Evolutionary conservation across 1,284 basidiomycete species (phyloP), one percentile per base, ranked within the genome.

Genomic region (Cystobasidiaceae sp.): DNA sequence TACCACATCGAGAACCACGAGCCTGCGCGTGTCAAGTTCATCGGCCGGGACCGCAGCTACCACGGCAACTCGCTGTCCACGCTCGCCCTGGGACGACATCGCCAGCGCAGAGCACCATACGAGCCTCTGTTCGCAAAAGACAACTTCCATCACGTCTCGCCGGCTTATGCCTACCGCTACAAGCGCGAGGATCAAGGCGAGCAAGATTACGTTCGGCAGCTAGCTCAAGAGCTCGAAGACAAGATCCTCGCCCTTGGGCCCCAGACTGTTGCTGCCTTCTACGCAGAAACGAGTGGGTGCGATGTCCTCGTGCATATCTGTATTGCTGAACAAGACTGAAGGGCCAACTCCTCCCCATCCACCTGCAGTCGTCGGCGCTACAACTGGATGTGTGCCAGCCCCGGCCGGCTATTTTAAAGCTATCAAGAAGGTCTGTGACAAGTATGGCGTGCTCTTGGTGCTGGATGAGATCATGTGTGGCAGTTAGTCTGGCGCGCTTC

Each of bases 401-500:
- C 68, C 73, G 0, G 71, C 73, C 2, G 76, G 76, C 1, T 78
- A 78, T 67, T 70, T 78, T 56, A 43, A 65, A 75, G 87, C 87
- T 3, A 89, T 92, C 83, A 89, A 88, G 72, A 83, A 83, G 6
- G 87, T 93, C n/a, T 91, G 90, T 72, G 83, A 89, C 58, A 88
- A 88, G 73, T 87, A 91, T 70, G 90, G 87, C 4, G 88, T 87
- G 0, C 77, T 93, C n/a, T 85, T 92, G 75, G 88, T 90, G 48
- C 81, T 91, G 44, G 90, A 93, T 73, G 90, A 93, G 77, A 83
- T 87, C 67, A 87, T 87, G 90, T 86, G 86, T 72, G 89, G 89
- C 32, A 89, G 54, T 56, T 25, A 41, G 54, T 90, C 85, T 89
- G 88, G 45, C 84, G 89, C 84, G 39, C 5, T 48, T 28, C 49